Evolutionary conservation across 768 basidiomycete genomes (phyloP), one percentile per base, ranked within the genome.

Genomic region (Fomitopsis serialis): DNA sequence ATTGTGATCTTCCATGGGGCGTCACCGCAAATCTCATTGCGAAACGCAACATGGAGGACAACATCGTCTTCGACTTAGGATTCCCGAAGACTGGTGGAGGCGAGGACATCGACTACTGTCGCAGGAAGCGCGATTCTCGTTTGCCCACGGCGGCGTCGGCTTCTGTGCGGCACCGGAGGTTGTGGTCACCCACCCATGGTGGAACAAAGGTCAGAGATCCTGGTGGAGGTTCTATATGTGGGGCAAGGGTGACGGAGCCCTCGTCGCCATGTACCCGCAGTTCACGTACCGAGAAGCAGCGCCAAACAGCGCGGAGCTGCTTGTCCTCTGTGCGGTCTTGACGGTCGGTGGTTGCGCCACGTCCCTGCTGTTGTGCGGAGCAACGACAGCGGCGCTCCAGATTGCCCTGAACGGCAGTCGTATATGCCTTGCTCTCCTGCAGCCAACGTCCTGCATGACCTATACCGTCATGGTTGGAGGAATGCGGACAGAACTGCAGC

Each of bases 31-130:
- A 82, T 58, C 71, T 84, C 17, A 75, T 82, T 22, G 70, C 70
- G 4, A 74, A 78, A 2, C 74, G 78, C 22, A 70, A 73, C 54
- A 61, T 69, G 32, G 58, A 68, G 2, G 80, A 82, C 43, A 72
- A 68, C 0, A 70, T 82, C n/a, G 58, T 60, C 42, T 85, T 71
- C 59, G 70, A 76, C 57, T 61, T 70, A 17, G 62, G 60, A 4
- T 84, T 80, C 57, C 84, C 82, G 2, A 83, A 81, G 66, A 85
- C 81, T 3, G 80, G 82, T 0, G 81, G 83, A 2, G 83, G 82
- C 0, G 82, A 85, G 54, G 81, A 85, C 36, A 81, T 84, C 12
- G 78, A 84, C 58, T 82, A 77, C 58, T 80, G 79, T 54, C 68
- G 73, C n/a, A 64, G 64, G 54, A 81, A 79, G 54, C 70, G 78